Evolutionary conservation across 371 early-diverging fungal species (phyloP), one percentile per base, ranked within the genome.

Genomic region (Enterospora canceri): DNA sequence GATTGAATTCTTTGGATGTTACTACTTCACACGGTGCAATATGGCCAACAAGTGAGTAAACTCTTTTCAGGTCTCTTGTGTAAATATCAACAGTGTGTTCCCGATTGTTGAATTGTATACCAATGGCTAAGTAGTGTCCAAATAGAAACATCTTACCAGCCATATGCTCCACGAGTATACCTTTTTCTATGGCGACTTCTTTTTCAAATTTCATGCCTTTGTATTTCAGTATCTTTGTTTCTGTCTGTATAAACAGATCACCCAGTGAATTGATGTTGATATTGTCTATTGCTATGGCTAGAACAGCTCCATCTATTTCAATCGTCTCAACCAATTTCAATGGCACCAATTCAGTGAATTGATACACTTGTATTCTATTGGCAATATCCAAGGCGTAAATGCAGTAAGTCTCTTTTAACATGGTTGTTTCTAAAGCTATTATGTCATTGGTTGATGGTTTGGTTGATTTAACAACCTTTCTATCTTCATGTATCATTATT

Each of bases 51-150:
- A 40, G n/a, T 12, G 12, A 12, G n/a, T 40, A 40, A 8, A 40
- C 40, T 40, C 40, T 40, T n/a, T 40, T 40, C n/a, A 40, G n/a
- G 8, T 8, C 8, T 12, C n/a, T 12, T 40, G 40, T 40, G n/a
- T 40, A 40, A 12, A 40, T 40, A 40, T 40, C 40, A 12, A 40
- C 40, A 12, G 40, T 12, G n/a, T 40, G 8, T 12, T 40, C n/a
- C 40, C 40, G 12, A 12, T 40, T 40, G 40, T 40, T 40, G n/a
- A 12, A n/a, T 8, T n/a, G 8, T 26, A 71, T 67, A 61, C 79
- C 81, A 33, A 58, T 57, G 2, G 81, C 77, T 16, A 79, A 73
- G 2, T 68, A 71, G 60, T 81, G 81, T 24, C 81, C 81, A 33
- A 79, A 40, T 16, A 81, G 59, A 51, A 74, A 73, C 64, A 68